These are phyloP conservation scores for Bolboschoenus planiculmis DNA, from an alignment of 176 grass and related monocot species.

Conservation along the genomic window DNA sequence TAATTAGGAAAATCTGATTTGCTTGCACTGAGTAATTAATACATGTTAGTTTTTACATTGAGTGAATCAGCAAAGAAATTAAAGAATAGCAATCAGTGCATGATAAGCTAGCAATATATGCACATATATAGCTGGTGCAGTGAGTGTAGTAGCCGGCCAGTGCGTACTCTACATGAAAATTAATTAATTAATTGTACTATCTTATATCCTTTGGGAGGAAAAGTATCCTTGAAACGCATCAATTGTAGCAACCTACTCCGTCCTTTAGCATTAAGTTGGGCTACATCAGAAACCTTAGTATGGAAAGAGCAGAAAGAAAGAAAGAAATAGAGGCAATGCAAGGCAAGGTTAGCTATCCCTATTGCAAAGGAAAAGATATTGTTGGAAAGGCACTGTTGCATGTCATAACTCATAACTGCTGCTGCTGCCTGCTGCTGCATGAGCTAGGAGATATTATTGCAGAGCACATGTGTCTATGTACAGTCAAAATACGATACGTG, in stretches of 20 bases:
- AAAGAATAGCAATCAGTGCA: conserved; percentile 9
- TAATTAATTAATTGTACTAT: conserved; percentile 1
- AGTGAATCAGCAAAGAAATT: background rate
- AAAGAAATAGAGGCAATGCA: background rate
- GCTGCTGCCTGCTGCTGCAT: no score
- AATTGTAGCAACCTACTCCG: conserved; percentile 45
- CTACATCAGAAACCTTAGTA: conserved; percentile 20
- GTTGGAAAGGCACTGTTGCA: conserved; percentile 38
- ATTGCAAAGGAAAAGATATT: conserved; percentile 18
- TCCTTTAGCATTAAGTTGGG: conserved; percentile 14
- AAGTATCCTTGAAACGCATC: conserved; percentile 54
- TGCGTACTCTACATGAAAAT: background rate
- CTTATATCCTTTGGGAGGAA: conserved; percentile 13
- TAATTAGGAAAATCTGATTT: no score
- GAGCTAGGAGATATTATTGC: conserved; percentile 41
- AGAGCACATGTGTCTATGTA: conserved; percentile 53
- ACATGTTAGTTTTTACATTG: no score
- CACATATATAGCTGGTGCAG: conserved; percentile 13
- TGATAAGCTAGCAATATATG: background rate
- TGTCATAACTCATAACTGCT: no score
- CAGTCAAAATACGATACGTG: no score
- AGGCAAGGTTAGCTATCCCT: background rate
- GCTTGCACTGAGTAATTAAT: no score
- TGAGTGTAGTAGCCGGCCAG: no score
- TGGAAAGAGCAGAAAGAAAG: conserved; percentile 17